Evolutionary conservation across 306 rosid genomes (phyloP), one percentile per base, ranked within the genome.

Genomic region (Rosa lucieae): DNA sequence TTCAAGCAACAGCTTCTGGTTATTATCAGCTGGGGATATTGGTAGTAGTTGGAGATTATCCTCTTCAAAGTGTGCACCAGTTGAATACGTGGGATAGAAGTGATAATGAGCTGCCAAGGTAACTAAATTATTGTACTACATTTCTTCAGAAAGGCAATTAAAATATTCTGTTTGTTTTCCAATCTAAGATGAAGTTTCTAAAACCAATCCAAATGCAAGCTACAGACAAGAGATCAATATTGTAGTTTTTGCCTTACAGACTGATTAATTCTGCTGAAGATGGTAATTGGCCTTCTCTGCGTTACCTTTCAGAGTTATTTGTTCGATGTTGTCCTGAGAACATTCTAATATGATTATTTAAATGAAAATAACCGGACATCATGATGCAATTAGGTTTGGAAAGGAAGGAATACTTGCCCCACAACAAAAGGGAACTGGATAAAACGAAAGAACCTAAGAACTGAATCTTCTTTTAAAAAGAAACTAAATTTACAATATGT

Each of bases 1-100:
- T 95, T 88, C 99, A 95, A 91, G 98, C 97, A 85, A 95, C 99
- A 75, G 98, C 99, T 77, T 91, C 99, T 72, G 99, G 99, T 79
- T 95, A 95, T 86, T 91, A 92, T 92, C 99, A 95, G 85, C 93
- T 95, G 72, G 99, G 99, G 68, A 83, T 95, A n/a, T 89, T 93
- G 90, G 97, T 90, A 56, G 86, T 90, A 15, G 85, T 92, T 69
- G 98, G 94, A 66, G 98, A 91, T 84, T 86, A 89, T 90, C 83
- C 93, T 49, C 79, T 87, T 84, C 91, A 84, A 42, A 86, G 82
- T 84, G 72, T 79, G 80, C 89, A 84, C 78, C 91, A 83, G 78
- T 79, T 89, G 75, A 89, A 89, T 81, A 71, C 79, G 42, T 84
- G 85, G 89, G 81, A 82, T 56, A 71, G 52, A 70, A 86, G 86